These are phyloP conservation scores for Holtermanniella nyarrowii DNA, from an alignment of 768 basidiomycete species.

Conservation along the genomic window DNA sequence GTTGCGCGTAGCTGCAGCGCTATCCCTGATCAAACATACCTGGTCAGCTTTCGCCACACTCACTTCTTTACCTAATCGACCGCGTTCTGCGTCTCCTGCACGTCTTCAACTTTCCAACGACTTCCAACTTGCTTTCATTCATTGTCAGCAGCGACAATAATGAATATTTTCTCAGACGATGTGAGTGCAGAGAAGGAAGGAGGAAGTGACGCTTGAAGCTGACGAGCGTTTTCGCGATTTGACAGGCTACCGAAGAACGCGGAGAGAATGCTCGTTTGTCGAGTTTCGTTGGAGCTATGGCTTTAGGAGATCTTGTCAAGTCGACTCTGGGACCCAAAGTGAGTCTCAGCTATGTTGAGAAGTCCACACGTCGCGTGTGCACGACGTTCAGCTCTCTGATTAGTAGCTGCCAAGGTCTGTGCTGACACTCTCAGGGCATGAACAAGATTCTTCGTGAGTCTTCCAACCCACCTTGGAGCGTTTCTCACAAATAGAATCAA, in stretches of 20 bases:
- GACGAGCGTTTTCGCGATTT: not conserved
- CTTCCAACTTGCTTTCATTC: not conserved
- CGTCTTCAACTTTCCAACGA: not conserved
- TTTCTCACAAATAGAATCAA: slow-evolving; percentile 38
- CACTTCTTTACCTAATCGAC: not conserved
- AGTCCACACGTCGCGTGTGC: no score
- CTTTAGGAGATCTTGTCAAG: slow-evolving; percentile 95
- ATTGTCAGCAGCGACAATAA: not conserved
- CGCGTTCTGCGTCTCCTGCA: not conserved
- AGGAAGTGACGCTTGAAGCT: not conserved
- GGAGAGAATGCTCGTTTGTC: slow-evolving; percentile 97
- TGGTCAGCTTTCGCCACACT: no score
- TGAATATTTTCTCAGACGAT: slow-evolving; percentile 20
- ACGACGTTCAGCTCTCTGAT: no score
- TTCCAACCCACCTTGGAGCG: not conserved
- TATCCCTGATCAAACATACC: no score
- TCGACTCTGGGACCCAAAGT: slow-evolving; percentile 90
- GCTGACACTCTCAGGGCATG: slow-evolving; percentile 54
- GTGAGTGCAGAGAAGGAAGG: not conserved
- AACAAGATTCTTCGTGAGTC: slow-evolving; percentile 81
- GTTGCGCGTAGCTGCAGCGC: no score
- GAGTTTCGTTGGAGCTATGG: slow-evolving; percentile 93
- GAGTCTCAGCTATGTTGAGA: not conserved
- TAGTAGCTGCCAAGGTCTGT: not conserved
- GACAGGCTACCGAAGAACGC: slow-evolving; percentile 61